phyloP scores from a whole-genome alignment of 2,329 filamentous ascomycete species.

The Rhynchosporium agropyri region DNA sequence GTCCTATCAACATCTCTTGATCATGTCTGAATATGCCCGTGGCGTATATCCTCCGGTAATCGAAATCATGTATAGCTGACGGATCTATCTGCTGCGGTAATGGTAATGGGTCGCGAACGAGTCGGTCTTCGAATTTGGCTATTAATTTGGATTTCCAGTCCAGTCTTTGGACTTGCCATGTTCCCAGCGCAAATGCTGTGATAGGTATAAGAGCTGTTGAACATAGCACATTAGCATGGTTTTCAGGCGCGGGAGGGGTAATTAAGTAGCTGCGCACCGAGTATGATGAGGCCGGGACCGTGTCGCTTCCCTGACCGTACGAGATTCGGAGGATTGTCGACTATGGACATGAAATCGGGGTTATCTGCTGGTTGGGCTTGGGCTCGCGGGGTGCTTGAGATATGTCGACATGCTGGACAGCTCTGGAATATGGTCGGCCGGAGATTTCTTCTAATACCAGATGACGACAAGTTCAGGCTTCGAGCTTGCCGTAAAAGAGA shows the following conservation, averaged over 20 bases:
- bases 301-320: slow-evolving; percentile 75
- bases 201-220: slow-evolving; percentile 70
- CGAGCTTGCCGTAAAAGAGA: slow-evolving; percentile 26
- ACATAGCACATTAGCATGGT: slow-evolving; percentile 12
- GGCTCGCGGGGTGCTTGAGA: slow-evolving; percentile 33
- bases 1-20: slow-evolving; percentile 94
- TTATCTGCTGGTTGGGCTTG: slow-evolving; percentile 59
- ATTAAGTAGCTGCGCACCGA: slow-evolving; percentile 53
- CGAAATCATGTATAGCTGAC: slow-evolving; percentile 81
- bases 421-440: slow-evolving; percentile 18
- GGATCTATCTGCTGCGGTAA: slow-evolving; percentile 83
- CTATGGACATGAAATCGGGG: slow-evolving; percentile 78
- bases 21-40: slow-evolving; percentile 79
- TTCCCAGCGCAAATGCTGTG: slow-evolving; percentile 86
- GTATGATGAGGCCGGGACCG: slow-evolving; percentile 77
- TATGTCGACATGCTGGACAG: slow-evolving; percentile 37
- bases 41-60: slow-evolving; percentile 82
- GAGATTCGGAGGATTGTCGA: slow-evolving; percentile 82
- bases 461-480: slow-evolving; percentile 10
- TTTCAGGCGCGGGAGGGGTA: background rate
- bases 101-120: slow-evolving; percentile 82
- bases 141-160: slow-evolving; percentile 93
- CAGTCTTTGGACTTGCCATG: slow-evolving; percentile 93
- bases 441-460: slow-evolving; percentile 11
- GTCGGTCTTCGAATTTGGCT: slow-evolving; percentile 87